Base-by-base conservation (phyloP, 495 filamentous ascomycete genomes). In the Gamarada debralockiae region DNA sequence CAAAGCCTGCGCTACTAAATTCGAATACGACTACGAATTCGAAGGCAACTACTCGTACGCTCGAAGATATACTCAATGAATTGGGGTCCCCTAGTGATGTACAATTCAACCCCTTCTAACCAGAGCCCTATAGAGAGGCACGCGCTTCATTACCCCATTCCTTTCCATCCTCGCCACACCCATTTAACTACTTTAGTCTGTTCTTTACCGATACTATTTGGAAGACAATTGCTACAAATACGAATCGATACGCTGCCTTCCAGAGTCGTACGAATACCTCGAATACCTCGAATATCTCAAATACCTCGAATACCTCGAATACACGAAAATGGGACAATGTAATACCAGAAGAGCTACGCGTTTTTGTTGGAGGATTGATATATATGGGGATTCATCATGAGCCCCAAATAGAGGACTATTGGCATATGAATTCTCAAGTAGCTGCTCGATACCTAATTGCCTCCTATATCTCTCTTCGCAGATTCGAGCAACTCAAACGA, bases 111-210 rank as follows among this genome's bases (percentile, higher is more conserved):
- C 50, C 41, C 2, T 45, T 53, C 27, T n/a, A 46, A 17, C 8
- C 22, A 5, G 50, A 53, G 25, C 20, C 24, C 5, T 22, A 38
- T 17, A 15, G 14, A 13, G 4, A 6, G 2, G 50, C 50, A 37
- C 1, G 37, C 34, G 29, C 50, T 12, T 12, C 43, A 12, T n/a
- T 49, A 25, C 39, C 39, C 5, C 10, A 36, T 3, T 8, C 24
- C n/a, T 56, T 56, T 31, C 21, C 27, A 46, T 2, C 18, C 22
- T 4, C 34, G 1, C 18, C 53, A 13, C 13, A 41, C n/a, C 45
- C 53, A 44, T 56, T 9, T 24, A 25, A 56, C 39, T 56, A 56
- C 20, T 56, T 56, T 38, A 50, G 3, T 36, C 21, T 56, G 5
- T 50, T 50, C 17, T 56, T 56, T 27, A 49, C 53, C 3, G 45